A percentile compares a stretch with the other conserved stretches of the same genome.
Conservation (phyloP, 345 rosid species). For the Dipteronia sinensis region DNA sequence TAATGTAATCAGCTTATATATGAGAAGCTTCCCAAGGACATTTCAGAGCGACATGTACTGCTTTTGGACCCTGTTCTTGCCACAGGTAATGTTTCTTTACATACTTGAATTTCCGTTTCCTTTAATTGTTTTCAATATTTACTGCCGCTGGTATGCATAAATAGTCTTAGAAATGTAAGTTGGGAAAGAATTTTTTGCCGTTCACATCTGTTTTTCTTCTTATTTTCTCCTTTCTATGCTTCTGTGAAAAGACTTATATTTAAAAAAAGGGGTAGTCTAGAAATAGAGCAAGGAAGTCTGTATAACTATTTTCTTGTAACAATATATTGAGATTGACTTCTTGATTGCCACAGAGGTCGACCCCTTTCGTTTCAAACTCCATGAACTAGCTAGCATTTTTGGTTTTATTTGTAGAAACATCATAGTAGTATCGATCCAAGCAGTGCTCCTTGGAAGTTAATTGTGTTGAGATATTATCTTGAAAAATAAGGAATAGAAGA, state of each 20-base stretch:
- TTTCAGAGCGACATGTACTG: slow-evolving; percentile 92
- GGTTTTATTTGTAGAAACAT: slow-evolving; percentile 1
- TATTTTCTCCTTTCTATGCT: not conserved
- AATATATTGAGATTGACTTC: not conserved
- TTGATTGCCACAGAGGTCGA: not conserved
- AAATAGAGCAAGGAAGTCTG: not conserved
- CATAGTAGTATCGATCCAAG: not conserved
- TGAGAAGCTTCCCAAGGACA: slow-evolving; percentile 97
- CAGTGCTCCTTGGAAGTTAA: not conserved
- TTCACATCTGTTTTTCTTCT: not conserved
- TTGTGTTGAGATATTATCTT: not conserved
- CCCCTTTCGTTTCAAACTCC: not conserved
- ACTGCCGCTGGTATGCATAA: not conserved
- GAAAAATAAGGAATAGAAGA: not conserved
- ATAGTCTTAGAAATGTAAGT: slow-evolving; percentile 3
- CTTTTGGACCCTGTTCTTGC: slow-evolving; percentile 96
- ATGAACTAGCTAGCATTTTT: not conserved
- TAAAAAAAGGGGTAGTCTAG: not conserved
- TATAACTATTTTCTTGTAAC: not conserved
- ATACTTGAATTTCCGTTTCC: not conserved
- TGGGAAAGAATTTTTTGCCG: slow-evolving; percentile 5
- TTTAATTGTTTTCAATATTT: slow-evolving; percentile 10
- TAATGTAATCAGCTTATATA: slow-evolving; percentile 74
- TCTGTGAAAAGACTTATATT: not conserved
- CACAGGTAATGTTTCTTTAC: slow-evolving; percentile 55